Evolutionary conservation across 2,329 filamentous ascomycete species (phyloP), one percentile per base, ranked within the genome.

Genomic region (Ophiognomonia clavigignenti-juglandacearum): DNA sequence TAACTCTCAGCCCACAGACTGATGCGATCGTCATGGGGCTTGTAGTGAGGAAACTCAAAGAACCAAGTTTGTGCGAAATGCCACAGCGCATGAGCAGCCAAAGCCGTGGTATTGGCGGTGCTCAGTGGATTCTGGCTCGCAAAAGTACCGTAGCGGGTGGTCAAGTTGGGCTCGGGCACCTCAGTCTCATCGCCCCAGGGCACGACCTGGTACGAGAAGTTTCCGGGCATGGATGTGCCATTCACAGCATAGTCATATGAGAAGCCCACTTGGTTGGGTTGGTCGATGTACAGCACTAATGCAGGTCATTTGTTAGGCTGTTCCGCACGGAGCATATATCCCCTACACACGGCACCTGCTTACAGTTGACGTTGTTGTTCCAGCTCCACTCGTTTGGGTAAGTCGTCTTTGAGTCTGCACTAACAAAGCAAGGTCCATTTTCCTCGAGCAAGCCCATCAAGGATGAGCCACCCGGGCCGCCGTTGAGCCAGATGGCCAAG

Each of bases 31-130:
- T 63, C 61, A 4, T 64, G 64, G 5, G 70, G 70, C 45, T 72
- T 72, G 60, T 80, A 80, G 42, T 71, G 66, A 0, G 77, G 75
- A 48, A 80, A 80, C 46, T 71, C 67, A 10, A 66, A 69, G 54
- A 83, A 59, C 66, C 76, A 80, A 7, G 66, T 71, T 57, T 82
- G 77, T n/a, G 79, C 62, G 53, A 83, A 81, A 56, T 83, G 76
- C 80, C 80, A 83, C 4, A 77, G 64, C 6, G 78, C 72, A 48
- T 68, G 68, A n/a, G 75, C 75, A 3, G 73, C 74, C 41, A 72
- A 70, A 13, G 64, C 61, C 8, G 72, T 74, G 1, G 70, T 74
- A 47, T 74, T 73, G 11, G 73, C 64, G 3, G 75, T 77, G 23
- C 61, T 59, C 22, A 60, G 64, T 3, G 56, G 49, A 45, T 77